Percentiles rank a stretch among this genome's conserved stretches.
These are phyloP conservation scores for Pseudocercospora cruenta DNA, from an alignment of 2,329 filamentous ascomycete species.

Conservation along the genomic window DNA sequence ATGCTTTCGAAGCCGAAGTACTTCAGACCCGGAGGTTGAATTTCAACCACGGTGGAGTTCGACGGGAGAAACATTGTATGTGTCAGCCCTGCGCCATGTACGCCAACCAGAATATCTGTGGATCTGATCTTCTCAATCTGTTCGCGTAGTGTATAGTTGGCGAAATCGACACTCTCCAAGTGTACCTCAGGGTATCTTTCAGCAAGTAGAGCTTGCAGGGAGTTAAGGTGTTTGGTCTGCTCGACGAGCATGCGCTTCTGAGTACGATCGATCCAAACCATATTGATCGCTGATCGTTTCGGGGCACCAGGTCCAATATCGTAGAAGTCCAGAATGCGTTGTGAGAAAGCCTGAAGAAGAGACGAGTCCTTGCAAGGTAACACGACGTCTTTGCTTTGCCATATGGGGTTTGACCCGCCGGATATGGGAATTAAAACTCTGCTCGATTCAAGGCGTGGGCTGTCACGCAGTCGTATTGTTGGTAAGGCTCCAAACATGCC, in stretches of 20 bases:
- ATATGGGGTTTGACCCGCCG: conserved; percentile 17
- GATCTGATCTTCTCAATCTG: conserved; percentile 12
- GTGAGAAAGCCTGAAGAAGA: conserved; percentile 6
- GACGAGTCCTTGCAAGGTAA: conserved; percentile 15
- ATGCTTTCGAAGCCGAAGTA: conserved; percentile 17
- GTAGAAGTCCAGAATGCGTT: conserved; percentile 16
- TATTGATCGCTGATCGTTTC: not conserved
- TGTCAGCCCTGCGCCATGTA: conserved; percentile 19
- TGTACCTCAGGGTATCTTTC: conserved; percentile 1
- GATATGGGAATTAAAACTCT: conserved; percentile 14
- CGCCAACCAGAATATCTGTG: conserved; percentile 17
- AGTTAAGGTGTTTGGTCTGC: not conserved
- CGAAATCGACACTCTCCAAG: conserved; percentile 16
- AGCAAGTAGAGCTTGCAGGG: not conserved
- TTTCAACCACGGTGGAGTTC: conserved; percentile 13
- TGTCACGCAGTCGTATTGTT: conserved; percentile 13
- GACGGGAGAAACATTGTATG: conserved; percentile 17
- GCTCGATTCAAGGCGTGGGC: conserved; percentile 1
- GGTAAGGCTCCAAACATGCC: conserved; percentile 2
- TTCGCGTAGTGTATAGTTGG: not conserved
- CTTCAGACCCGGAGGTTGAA: conserved; percentile 12
- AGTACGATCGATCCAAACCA: not conserved
- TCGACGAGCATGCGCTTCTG: conserved; percentile 11
- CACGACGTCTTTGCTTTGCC: conserved; percentile 13
- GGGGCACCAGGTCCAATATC: not conserved